phyloP scores from a whole-genome alignment of 2,329 filamentous ascomycete genomes.

The Amylocarpus encephaloides region DNA sequence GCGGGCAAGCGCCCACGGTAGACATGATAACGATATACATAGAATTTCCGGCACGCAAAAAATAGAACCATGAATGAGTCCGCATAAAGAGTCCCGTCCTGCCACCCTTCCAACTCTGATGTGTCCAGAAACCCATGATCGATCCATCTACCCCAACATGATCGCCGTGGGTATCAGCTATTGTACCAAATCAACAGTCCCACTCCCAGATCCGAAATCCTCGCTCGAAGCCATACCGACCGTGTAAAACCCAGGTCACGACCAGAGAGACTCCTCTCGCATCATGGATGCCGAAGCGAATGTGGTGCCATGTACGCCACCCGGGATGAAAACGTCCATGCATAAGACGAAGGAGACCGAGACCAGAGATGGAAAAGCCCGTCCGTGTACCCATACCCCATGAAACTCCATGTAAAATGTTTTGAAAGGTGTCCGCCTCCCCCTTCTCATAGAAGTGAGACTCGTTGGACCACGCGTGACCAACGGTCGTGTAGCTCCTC shows the following conservation, averaged over 20 bases:
- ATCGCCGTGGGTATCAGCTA: not conserved
- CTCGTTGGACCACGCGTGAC: not conserved
- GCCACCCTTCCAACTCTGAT: too few species aligned
- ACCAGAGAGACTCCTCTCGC: not conserved
- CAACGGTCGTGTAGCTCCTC: constrained; percentile 1
- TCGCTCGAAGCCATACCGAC: not conserved
- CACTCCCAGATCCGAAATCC: not conserved
- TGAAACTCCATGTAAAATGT: not conserved
- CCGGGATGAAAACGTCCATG: not conserved
- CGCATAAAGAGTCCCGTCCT: too few species aligned
- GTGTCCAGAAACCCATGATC: too few species aligned
- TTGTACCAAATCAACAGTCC: not conserved
- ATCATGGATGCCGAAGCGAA: too few species aligned
- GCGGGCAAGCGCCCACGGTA: too few species aligned
- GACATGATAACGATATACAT: too few species aligned
- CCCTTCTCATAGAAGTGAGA: not conserved
- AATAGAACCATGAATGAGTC: too few species aligned
- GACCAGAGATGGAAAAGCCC: not conserved
- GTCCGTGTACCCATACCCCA: not conserved
- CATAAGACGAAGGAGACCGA: not conserved
- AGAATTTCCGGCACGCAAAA: too few species aligned
- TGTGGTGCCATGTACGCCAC: too few species aligned
- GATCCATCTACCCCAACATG: not conserved
- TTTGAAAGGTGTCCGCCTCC: not conserved
- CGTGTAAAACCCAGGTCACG: not conserved